Conservation (phyloP, 139 green algal species). For the Yamagishiella unicocca region DNA sequence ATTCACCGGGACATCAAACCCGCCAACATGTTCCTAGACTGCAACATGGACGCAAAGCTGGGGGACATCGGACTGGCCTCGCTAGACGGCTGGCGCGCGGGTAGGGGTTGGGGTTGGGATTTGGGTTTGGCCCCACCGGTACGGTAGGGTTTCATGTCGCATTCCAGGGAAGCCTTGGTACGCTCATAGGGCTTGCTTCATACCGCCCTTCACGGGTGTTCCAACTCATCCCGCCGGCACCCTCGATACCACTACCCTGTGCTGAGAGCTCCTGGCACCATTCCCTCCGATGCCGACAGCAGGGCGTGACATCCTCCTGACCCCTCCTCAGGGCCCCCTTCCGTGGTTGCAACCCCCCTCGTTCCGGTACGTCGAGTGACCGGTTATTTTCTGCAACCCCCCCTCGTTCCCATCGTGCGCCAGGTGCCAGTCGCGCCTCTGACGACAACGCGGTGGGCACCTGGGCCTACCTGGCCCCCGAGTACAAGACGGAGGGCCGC, state of each 20-base stretch:
- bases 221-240: too few relatives aligned
- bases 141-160: too few relatives aligned
- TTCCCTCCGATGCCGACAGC: neutral
- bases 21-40: constrained; percentile 67
- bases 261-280: neutral
- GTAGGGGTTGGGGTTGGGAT: neutral
- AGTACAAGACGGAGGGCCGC: constrained; percentile 59
- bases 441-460: constrained; percentile 54
- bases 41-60: constrained; percentile 59
- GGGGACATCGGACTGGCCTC: constrained; percentile 59
- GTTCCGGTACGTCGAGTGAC: too few relatives aligned
- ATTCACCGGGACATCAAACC: constrained; percentile 63
- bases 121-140: neutral
- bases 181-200: too few relatives aligned
- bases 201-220: too few relatives aligned
- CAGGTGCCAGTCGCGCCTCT: constrained; percentile 30
- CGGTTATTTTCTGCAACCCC: too few relatives aligned
- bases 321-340: too few relatives aligned
- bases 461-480: constrained; percentile 63
- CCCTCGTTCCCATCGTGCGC: neutral
- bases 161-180: too few relatives aligned
- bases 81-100: constrained; percentile 43
- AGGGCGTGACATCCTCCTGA: neutral
- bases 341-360: too few relatives aligned
- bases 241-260: too few relatives aligned